phyloP scores from a whole-genome alignment of 164 flowering plant genomes.

The Saururus chinensis region DNA sequence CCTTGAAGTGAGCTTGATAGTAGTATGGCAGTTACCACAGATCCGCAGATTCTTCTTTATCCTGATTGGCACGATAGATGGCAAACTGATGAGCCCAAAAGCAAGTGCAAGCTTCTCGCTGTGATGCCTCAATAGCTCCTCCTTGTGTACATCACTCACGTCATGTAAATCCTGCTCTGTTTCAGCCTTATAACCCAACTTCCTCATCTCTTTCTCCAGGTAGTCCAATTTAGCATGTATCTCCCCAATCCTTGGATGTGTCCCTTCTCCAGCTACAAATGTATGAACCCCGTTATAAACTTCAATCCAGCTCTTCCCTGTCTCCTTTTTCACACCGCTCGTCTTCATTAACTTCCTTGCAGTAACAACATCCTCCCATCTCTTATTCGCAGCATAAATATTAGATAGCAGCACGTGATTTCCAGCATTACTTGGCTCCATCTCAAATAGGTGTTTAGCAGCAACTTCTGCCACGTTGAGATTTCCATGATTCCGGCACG shows the following conservation, averaged over 20 bases:
- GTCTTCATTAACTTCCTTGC: conserved; percentile 56
- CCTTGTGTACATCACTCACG: conserved; percentile 42
- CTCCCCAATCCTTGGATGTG: conserved; percentile 45
- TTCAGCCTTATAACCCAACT: conserved; percentile 33
- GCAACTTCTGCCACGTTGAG: conserved; percentile 65
- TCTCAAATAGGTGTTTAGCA: conserved; percentile 47
- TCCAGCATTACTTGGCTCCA: conserved; percentile 71
- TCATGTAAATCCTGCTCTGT: conserved; percentile 54
- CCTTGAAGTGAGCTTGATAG: conserved; percentile 55
- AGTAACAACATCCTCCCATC: conserved; percentile 57
- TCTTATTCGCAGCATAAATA: conserved; percentile 54
- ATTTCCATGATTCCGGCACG: conserved; percentile 55
- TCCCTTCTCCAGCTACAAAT: conserved; percentile 61
- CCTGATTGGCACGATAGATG: conserved; percentile 42
- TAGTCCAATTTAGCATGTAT: conserved; percentile 46
- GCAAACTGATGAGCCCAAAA: conserved; percentile 53
- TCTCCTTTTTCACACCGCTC: conserved; percentile 53
- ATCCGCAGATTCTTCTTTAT: conserved; percentile 77
- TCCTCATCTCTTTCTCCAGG: conserved; percentile 45
- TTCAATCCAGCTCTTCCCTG: conserved; percentile 83
- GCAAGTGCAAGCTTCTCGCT: conserved; percentile 81
- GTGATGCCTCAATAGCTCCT: conserved; percentile 54
- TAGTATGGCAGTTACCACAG: conserved; percentile 72
- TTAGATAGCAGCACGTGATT: conserved; percentile 69
- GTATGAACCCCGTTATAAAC: conserved; percentile 50